Conservation (phyloP, 352 stramenopile genomes). For the Globisporangium middletonii region DNA sequence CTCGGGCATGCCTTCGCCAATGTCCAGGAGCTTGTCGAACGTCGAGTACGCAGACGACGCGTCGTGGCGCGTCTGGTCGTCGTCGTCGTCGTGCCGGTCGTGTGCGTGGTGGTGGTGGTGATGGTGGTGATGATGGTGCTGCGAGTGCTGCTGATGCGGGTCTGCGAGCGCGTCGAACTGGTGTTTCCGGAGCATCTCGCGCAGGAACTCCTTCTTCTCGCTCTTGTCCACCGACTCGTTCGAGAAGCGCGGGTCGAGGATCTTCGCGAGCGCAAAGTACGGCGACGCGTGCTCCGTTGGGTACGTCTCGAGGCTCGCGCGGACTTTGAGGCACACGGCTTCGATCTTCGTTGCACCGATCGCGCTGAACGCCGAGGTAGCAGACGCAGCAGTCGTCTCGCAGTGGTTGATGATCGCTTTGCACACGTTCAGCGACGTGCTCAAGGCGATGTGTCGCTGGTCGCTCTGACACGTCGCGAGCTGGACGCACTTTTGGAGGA, state of each 20-base stretch:
- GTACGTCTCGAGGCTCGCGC: constrained; percentile 59
- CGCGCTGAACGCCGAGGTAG: constrained; percentile 48
- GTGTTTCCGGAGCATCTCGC: constrained; percentile 69
- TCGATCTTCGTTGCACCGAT: constrained; percentile 59
- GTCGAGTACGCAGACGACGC: constrained; percentile 67
- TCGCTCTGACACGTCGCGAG: constrained; percentile 76
- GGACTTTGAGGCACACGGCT: constrained; percentile 70
- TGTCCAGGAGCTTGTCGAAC: constrained; percentile 77
- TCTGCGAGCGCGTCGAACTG: constrained; percentile 60
- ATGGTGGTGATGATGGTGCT: not conserved
- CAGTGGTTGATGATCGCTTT: constrained; percentile 75
- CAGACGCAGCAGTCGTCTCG: constrained; percentile 56
- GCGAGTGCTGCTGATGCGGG: constrained; percentile 30
- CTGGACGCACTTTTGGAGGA: constrained; percentile 73
- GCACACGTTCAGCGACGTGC: constrained; percentile 75
- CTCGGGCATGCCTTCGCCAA: constrained; percentile 71
- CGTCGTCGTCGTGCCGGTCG: not conserved
- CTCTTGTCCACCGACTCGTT: constrained; percentile 76
- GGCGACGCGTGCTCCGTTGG: constrained; percentile 62
- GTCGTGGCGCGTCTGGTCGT: constrained; percentile 49
- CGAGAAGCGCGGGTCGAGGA: constrained; percentile 71
- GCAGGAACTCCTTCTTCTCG: constrained; percentile 68
- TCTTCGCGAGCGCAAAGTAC: constrained; percentile 72
- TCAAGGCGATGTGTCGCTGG: constrained; percentile 73
- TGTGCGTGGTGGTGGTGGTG: too few relatives aligned